Base-by-base conservation (phyloP, 805 yeast species). In the Saccharomycopsis malanga region DNA sequence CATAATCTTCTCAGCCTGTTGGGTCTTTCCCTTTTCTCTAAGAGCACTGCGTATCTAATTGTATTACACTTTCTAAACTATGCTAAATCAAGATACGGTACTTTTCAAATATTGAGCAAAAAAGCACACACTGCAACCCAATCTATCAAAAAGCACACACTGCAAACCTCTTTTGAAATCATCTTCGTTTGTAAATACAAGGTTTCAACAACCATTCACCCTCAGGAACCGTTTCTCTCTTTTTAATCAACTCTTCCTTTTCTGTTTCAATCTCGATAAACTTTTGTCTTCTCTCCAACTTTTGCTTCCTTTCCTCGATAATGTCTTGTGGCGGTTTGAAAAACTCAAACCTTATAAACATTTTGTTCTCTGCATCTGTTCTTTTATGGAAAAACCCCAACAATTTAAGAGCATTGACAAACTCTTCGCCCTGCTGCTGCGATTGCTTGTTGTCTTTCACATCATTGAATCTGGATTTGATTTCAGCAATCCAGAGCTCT, bases 401-500 rank as follows among this genome's bases (percentile, higher is more conserved):
- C 44, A 76, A 64, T 61, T 87, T 87, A 56, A 93, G 70, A 1
- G 84, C 79, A 21, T 83, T 76, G 10, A 83, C 86, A 65, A 93
- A 93, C 56, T 84, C 89, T n/a, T 74, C 74, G 14, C 91, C 91
- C 44, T 75, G 64, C 14, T 23, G 35, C n/a, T 18, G 21, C 23
- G 20, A 15, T 20, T 32, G 17, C 9, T 12, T 23, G 12, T 40
- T 27, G 7, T 25, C 23, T 4, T 48, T 75, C 54, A 63, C 77
- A 57, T 88, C 96, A 4, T 77, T 68, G 58, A 93, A 86, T 59
- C 99, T 72, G 1, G 96, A 87, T 65, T 91, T 91, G 66, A 93
- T 93, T 62, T 93, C 99, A 2, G 98, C 93, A 40, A 93, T 87
- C 98, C 98, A 93, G 40, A 93, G 67, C 61, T 91, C 96, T 23